Percentiles rank a stretch among this genome's conserved stretches.
These are phyloP conservation scores for Lotus japonicus DNA, from an alignment of 306 rosid species.

Conservation along the genomic window DNA sequence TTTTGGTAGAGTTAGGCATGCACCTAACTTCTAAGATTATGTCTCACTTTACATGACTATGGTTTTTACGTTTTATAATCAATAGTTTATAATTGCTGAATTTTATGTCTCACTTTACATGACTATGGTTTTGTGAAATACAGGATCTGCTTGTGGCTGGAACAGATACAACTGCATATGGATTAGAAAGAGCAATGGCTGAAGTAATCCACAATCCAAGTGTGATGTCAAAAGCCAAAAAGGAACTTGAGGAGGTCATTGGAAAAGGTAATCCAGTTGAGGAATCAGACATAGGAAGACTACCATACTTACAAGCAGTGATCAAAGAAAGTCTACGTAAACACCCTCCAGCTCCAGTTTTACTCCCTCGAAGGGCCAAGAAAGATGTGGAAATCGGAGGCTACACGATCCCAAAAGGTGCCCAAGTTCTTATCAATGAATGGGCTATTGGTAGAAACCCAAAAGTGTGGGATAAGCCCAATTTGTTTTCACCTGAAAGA, in stretches of 20 bases:
- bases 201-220: slow-evolving; percentile 33
- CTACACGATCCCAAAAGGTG: slow-evolving; percentile 35
- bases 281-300: slow-evolving; percentile 42
- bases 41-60: no score
- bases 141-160: slow-evolving; percentile 53
- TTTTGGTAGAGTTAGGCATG: no score
- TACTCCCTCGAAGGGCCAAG: slow-evolving; percentile 46
- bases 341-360: slow-evolving; percentile 37
- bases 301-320: slow-evolving; percentile 53
- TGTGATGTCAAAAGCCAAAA: slow-evolving; percentile 31
- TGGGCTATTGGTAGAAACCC: slow-evolving; percentile 44
- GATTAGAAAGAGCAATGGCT: slow-evolving; percentile 50
- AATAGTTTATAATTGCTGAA: background rate
- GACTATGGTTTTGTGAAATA: background rate
- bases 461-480: slow-evolving; percentile 33
- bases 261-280: slow-evolving; percentile 43
- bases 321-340: slow-evolving; percentile 44
- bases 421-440: slow-evolving; percentile 36
- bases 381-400: slow-evolving; percentile 38
- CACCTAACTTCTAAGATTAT: no score
- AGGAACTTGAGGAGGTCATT: slow-evolving; percentile 30
- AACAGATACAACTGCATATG: slow-evolving; percentile 43
- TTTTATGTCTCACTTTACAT: background rate
- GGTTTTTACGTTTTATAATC: no score
- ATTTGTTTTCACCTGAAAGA: slow-evolving; percentile 46